A percentile compares a stretch with the other conserved stretches of the same genome.
These are phyloP conservation scores for Torulaspora quercuum DNA, from an alignment of 805 yeast genomes.

Conservation along the genomic window DNA sequence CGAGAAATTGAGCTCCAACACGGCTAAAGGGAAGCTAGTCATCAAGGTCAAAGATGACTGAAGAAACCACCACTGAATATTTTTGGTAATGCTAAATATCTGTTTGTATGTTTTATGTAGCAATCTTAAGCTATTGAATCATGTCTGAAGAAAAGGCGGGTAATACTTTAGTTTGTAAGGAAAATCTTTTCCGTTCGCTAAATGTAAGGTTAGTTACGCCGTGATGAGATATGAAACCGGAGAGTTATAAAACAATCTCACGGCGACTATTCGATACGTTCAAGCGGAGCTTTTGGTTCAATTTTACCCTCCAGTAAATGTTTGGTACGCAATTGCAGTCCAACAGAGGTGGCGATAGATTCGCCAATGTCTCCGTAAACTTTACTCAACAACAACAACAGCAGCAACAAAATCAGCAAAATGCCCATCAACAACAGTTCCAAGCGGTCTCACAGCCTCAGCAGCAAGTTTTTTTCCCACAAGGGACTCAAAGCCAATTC, in stretches of 20 bases:
- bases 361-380: constrained; percentile 25
- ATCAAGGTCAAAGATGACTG: constrained; percentile 16
- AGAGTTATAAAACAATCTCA: no score
- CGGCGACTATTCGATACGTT: no score
- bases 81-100: no score
- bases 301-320: constrained; percentile 5
- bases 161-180: no score
- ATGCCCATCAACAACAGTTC: constrained; percentile 33
- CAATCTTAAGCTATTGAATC: no score
- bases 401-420: constrained; percentile 24
- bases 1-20: constrained; percentile 44
- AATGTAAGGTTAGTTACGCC: constrained; percentile 2
- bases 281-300: not conserved
- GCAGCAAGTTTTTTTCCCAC: constrained; percentile 24
- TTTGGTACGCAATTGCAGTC: constrained; percentile 15
- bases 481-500: constrained; percentile 6
- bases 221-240: not conserved
- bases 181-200: constrained; percentile 2
- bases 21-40: constrained; percentile 63
- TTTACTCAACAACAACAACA: constrained; percentile 25
- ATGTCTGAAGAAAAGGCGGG: no score
- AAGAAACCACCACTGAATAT: not conserved
- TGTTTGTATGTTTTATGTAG: no score
- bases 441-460: constrained; percentile 28
- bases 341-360: constrained; percentile 16